These are phyloP conservation scores for Aureobasidium sp. DNA, from an alignment of 2,329 filamentous ascomycete genomes.

Conservation along the genomic window DNA sequence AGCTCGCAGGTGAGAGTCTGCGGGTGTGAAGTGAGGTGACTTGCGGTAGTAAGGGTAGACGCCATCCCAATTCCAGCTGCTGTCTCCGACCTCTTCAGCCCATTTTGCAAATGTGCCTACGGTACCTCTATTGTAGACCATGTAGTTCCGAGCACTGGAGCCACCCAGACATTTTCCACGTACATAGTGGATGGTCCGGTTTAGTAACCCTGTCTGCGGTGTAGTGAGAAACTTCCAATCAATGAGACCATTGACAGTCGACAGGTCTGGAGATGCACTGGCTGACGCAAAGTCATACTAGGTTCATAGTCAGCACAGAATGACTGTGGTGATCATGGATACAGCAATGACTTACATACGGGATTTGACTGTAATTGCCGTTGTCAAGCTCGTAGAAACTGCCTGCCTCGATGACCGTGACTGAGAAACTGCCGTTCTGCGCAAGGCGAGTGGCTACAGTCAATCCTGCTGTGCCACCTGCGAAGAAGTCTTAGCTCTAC, in stretches of 20 bases:
- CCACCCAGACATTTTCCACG: slow-evolving; percentile 27
- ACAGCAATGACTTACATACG: background rate
- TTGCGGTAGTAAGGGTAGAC: slow-evolving; percentile 25
- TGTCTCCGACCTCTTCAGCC: slow-evolving; percentile 32
- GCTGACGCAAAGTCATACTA: background rate
- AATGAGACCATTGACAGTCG: slow-evolving; percentile 22
- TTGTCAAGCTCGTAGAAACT: slow-evolving; percentile 22
- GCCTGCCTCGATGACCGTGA: slow-evolving; percentile 24
- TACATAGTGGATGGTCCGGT: slow-evolving; percentile 20
- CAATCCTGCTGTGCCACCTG: slow-evolving; percentile 21
- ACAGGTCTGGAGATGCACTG: background rate
- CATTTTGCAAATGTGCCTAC: slow-evolving; percentile 28
- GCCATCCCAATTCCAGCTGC: slow-evolving; percentile 24
- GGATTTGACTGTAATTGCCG: slow-evolving; percentile 18
- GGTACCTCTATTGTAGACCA: slow-evolving; percentile 27
- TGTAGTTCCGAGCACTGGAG: slow-evolving; percentile 22
- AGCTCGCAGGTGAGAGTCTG: slow-evolving; percentile 14
- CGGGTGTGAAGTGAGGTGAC: slow-evolving; percentile 19
- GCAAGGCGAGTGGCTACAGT: slow-evolving; percentile 20
- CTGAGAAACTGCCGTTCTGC: slow-evolving; percentile 17
- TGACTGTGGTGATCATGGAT: no score
- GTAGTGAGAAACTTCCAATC: slow-evolving; percentile 26
- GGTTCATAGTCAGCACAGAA: background rate
- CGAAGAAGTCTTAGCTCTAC: background rate
- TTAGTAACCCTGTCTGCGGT: slow-evolving; percentile 13